A percentile compares a stretch with the other conserved stretches of the same genome.
Evolutionary conservation across 2,329 filamentous ascomycete genomes (phyloP).

Genomic region (Tolypocladium pustulatum): DNA sequence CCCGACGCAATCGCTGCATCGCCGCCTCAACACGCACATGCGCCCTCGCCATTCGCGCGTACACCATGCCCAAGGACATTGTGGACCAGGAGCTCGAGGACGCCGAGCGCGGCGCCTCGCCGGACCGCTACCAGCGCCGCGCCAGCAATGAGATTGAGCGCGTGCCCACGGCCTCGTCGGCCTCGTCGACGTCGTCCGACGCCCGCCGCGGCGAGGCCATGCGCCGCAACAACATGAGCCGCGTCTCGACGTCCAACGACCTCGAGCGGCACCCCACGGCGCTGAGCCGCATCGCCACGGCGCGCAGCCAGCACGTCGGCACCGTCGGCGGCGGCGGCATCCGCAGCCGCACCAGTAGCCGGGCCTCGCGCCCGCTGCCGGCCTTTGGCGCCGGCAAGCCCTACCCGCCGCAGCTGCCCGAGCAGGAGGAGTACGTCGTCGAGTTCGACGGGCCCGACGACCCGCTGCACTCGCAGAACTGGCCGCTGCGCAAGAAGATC

Average conservation of each 20-base stretch:
- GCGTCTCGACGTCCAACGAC: slow-evolving; percentile 54
- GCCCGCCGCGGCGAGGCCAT: slow-evolving; percentile 20
- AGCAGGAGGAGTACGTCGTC: slow-evolving; percentile 67
- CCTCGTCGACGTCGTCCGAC: slow-evolving; percentile 37
- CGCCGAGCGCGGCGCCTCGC: slow-evolving; percentile 45
- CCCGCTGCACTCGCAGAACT: slow-evolving; percentile 80
- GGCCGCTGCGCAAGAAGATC: slow-evolving; percentile 69
- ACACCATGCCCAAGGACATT: slow-evolving; percentile 33
- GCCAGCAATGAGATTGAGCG: slow-evolving; percentile 48
- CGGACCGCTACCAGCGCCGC: slow-evolving; percentile 25
- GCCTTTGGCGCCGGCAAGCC: slow-evolving; percentile 64
- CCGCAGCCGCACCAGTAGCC: slow-evolving; percentile 25
- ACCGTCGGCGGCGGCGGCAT: slow-evolving; percentile 55
- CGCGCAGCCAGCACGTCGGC: slow-evolving; percentile 56
- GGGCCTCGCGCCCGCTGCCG: slow-evolving; percentile 50
- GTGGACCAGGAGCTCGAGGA: slow-evolving; percentile 42
- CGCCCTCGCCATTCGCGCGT: background rate
- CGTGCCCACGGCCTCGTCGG: slow-evolving; percentile 41
- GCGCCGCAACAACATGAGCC: slow-evolving; percentile 39
- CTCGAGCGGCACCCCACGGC: slow-evolving; percentile 60
- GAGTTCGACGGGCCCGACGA: slow-evolving; percentile 80
- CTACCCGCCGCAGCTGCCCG: slow-evolving; percentile 59
- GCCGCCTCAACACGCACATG: background rate
- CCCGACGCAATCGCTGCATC: background rate
- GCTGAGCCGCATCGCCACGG: slow-evolving; percentile 61